These are phyloP conservation scores for Cucurbita ficifolia DNA, from an alignment of 306 rosid genomes.

Conservation along the genomic window DNA sequence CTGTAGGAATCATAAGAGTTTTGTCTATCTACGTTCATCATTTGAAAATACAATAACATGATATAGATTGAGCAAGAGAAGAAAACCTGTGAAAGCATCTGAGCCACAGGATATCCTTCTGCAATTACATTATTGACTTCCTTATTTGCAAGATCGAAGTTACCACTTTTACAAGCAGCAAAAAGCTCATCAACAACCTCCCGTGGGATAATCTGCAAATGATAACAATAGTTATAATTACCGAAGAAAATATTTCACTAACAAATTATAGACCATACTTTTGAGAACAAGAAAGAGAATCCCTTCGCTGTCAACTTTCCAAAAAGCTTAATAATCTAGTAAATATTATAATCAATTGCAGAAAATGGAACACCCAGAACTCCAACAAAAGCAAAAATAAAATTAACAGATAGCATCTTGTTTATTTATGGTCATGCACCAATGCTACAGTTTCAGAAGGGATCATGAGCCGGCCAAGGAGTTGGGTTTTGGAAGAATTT, in stretches of 20 bases:
- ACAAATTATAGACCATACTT: neutral
- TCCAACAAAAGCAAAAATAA: neutral
- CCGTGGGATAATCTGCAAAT: conserved; percentile 46
- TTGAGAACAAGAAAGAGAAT: neutral
- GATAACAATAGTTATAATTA: neutral
- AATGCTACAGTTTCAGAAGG: neutral
- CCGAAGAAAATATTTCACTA: neutral
- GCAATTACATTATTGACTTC: conserved; percentile 76
- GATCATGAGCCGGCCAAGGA: neutral
- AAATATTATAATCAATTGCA: neutral
- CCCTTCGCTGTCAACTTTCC: neutral
- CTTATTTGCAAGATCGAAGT: conserved; percentile 82
- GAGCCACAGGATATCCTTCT: conserved; percentile 92
- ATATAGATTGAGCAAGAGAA: conserved; percentile 6
- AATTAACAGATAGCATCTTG: neutral
- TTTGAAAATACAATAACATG: neutral
- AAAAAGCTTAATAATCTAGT: neutral
- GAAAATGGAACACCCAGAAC: neutral
- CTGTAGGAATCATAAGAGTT: conserved; percentile 19
- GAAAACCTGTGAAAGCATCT: conserved; percentile 62
- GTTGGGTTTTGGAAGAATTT: too few relatives aligned
- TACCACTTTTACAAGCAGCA: conserved; percentile 62
- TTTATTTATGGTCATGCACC: neutral
- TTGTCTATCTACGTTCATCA: neutral
- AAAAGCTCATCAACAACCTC: conserved; percentile 42